Evolutionary conservation across 306 rosid species (phyloP).

Genomic region (Cucurbita ficifolia): DNA sequence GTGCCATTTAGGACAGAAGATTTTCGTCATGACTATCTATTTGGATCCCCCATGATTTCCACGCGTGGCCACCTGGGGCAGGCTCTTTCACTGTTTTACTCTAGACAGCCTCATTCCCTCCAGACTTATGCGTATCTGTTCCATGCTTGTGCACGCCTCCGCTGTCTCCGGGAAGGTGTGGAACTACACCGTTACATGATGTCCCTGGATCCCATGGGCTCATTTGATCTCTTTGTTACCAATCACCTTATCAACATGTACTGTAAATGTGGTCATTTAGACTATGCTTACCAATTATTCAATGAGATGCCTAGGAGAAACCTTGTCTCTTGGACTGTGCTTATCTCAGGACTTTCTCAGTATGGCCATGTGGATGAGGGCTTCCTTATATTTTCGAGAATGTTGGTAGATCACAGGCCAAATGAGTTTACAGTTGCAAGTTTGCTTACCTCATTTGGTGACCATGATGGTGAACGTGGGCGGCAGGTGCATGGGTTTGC

Average conservation of each 20-base stretch:
- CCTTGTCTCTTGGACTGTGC: slow-evolving; percentile 73
- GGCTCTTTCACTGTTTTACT: slow-evolving; percentile 48
- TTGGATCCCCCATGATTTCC: slow-evolving; percentile 25
- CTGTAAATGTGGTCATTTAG: slow-evolving; percentile 43
- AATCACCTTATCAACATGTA: slow-evolving; percentile 75
- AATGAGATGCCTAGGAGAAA: slow-evolving; percentile 55
- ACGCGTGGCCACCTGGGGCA: slow-evolving; percentile 28
- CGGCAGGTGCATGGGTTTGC: slow-evolving; percentile 69
- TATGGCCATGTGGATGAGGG: slow-evolving; percentile 21
- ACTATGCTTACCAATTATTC: slow-evolving; percentile 36
- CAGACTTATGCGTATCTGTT: slow-evolving; percentile 53
- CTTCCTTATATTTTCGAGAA: slow-evolving; percentile 32
- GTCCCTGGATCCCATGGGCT: slow-evolving; percentile 19
- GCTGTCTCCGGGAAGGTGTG: slow-evolving; percentile 39
- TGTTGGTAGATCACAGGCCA: slow-evolving; percentile 38
- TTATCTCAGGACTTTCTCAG: slow-evolving; percentile 60
- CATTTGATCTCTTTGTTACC: slow-evolving; percentile 36
- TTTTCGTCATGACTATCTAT: neutral
- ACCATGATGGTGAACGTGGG: slow-evolving; percentile 26
- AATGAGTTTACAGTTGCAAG: slow-evolving; percentile 77
- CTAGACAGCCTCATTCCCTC: slow-evolving; percentile 16
- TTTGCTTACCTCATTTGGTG: slow-evolving; percentile 40
- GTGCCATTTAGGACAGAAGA: neutral
- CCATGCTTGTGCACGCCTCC: slow-evolving; percentile 54
- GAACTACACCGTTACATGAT: slow-evolving; percentile 48